Evolutionary conservation across 2,329 filamentous ascomycete genomes (phyloP).

Genomic region (Daldinia sp.): DNA sequence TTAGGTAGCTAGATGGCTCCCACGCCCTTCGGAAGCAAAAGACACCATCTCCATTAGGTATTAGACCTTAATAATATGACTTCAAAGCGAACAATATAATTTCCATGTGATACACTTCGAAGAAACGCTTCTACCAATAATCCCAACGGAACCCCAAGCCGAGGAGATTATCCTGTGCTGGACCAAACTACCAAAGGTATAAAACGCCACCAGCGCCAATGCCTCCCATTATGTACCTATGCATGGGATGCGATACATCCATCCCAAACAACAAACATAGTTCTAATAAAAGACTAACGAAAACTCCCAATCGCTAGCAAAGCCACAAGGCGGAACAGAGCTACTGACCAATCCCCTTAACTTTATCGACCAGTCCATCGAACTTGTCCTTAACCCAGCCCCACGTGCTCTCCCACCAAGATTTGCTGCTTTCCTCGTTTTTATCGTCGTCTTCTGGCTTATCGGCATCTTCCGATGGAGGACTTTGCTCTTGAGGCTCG

Average conservation of each 20-base stretch:
- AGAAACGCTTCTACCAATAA: background rate
- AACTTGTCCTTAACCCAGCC: conserved; percentile 43
- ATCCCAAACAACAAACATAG: background rate
- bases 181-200: background rate
- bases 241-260: background rate
- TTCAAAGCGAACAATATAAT: background rate
- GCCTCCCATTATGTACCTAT: background rate
- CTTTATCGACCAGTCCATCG: conserved; percentile 34
- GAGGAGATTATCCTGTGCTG: background rate
- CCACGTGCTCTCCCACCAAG: conserved; percentile 39
- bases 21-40: no score
- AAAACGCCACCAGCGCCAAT: background rate
- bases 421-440: conserved; percentile 50
- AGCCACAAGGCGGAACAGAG: conserved; percentile 8
- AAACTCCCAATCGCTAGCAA: background rate
- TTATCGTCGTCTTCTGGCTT: background rate
- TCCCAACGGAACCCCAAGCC: background rate
- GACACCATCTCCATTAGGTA: no score
- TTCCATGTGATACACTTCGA: background rate
- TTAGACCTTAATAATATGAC: no score
- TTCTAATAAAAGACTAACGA: background rate
- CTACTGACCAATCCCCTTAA: conserved; percentile 24
- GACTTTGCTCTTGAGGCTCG: conserved; percentile 23
- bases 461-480: conserved; percentile 44
- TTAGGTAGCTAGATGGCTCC: no score